Percentiles rank a stretch among this genome's conserved stretches.
phyloP scores from a whole-genome alignment of 2,329 filamentous ascomycete genomes.

The Nannizziopsis arthrosporioides region DNA sequence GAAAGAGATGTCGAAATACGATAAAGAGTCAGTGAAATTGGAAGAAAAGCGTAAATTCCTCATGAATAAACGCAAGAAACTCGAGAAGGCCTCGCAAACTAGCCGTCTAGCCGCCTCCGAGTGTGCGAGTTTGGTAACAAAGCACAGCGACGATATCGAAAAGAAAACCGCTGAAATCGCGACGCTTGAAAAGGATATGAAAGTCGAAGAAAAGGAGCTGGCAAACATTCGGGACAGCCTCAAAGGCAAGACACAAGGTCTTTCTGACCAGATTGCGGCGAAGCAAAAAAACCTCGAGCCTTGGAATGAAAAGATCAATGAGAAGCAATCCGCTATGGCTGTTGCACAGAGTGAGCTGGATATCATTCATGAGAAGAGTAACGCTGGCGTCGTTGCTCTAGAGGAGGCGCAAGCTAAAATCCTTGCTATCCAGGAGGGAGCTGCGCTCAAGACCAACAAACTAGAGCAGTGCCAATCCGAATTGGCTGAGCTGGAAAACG shows the following conservation, averaged over 20 bases:
- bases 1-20: conserved; percentile 84
- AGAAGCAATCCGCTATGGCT: conserved; percentile 86
- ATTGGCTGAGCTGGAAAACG: conserved; percentile 60
- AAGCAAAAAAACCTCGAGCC: conserved; percentile 94
- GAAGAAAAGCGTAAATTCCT: conserved; percentile 97
- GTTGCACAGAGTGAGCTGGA: conserved; percentile 90
- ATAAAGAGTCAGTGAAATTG: conserved; percentile 93
- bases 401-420: conserved; percentile 77
- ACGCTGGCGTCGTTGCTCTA: conserved; percentile 70
- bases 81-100: conserved; percentile 73
- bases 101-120: conserved; percentile 64
- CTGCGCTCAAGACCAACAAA: conserved; percentile 58
- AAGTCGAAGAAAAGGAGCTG: conserved; percentile 69
- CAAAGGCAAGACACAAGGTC: conserved; percentile 89
- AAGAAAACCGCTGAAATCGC: conserved; percentile 62
- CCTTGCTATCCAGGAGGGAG: conserved; percentile 56
- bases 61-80: conserved; percentile 79
- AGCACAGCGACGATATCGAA: conserved; percentile 67
- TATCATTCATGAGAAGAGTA: conserved; percentile 80
- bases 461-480: conserved; percentile 65
- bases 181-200: conserved; percentile 63
- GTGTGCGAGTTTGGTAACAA: conserved; percentile 64
- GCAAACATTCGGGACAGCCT: conserved; percentile 70
- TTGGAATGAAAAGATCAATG: conserved; percentile 93
- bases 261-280: conserved; percentile 80